Evolutionary conservation across 169 alveolate species (phyloP).

Genomic region (Besnoitia besnoiti): DNA sequence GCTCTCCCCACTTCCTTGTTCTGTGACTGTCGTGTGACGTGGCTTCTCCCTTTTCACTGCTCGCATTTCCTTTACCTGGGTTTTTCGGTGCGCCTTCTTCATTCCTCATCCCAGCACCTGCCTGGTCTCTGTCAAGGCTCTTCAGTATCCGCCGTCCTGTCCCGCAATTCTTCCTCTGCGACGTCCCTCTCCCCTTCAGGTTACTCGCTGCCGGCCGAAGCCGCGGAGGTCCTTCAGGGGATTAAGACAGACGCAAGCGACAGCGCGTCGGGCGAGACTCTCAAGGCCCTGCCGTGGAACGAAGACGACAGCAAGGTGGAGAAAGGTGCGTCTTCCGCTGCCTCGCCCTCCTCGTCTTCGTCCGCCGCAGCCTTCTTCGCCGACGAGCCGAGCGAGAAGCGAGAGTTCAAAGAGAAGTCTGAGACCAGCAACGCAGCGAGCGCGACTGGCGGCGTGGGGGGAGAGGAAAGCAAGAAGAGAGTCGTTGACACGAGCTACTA

Average conservation of each 20-base stretch:
- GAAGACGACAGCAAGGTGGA: neutral
- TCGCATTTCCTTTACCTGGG: neutral
- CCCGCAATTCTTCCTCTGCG: neutral
- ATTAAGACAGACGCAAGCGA: neutral
- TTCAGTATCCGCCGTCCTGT: neutral
- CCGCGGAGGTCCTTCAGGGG: constrained; percentile 35
- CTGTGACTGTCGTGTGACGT: neutral
- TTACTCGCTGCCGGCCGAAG: constrained; percentile 20
- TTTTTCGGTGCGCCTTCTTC: neutral
- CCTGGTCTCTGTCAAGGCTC: neutral
- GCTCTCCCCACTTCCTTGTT: neutral
- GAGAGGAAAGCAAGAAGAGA: neutral
- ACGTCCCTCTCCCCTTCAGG: neutral
- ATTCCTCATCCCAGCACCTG: neutral
- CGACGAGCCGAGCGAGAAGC: neutral
- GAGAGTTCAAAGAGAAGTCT: neutral
- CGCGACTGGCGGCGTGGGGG: neutral
- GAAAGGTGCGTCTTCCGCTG: neutral
- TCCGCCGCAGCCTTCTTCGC: neutral
- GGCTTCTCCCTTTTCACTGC: neutral
- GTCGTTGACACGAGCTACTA: constrained; percentile 87
- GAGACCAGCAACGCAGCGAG: neutral
- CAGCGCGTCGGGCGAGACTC: neutral
- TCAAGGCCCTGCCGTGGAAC: neutral
- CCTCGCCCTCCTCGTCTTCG: neutral